Base-by-base conservation (phyloP, 305 asterid genomes). In the Stenogyne calaminthoides region DNA sequence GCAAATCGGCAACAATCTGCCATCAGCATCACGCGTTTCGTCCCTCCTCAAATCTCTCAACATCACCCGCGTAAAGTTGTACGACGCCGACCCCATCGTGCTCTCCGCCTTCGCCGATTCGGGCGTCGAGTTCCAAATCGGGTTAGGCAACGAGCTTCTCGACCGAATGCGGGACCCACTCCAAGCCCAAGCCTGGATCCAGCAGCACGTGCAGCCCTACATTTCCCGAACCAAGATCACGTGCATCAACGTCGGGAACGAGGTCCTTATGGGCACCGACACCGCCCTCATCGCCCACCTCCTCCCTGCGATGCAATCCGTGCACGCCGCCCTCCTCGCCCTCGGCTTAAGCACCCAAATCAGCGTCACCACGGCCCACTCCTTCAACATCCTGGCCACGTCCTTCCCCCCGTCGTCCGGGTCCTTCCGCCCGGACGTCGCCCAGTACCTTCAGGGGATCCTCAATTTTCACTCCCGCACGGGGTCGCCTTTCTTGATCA, bases 351-450 rank as follows among this genome's bases (percentile, higher is more conserved):
- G 51, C 71, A 70, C 78, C 20, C 72, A 83, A 14, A 84, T 91
- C 6, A 76, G 44, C 56, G 97, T 93, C n/a, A 87, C 96, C 14
- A 90, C 96, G 3, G 94, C 98, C 10, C 97, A 93, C 71, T 84
- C 95, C 0, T 82, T 72, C 29, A 90, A 80, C 9, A 69, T 91
- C 51, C 42, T 93, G 32, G 49, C 29, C 5, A 79, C 18, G 59
- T 93, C 98, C 1, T 93, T 81, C 76, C 98, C 98, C 0, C 98
- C 98, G 37, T 89, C 96, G 1, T 71, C 97, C 0, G 94, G 98
- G 0, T 57, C 83, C 9, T 93, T 93, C 69, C 73, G 80, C 5
- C 83, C 60, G 37, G 94, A 93, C 27, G 85, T 89, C 9, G 76
- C 70, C 0, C 86, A 78, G 66, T 73, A 82, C 37, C 47, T 93